phyloP scores from a whole-genome alignment of 441 rosid species.

The Brassica balearica region DNA sequence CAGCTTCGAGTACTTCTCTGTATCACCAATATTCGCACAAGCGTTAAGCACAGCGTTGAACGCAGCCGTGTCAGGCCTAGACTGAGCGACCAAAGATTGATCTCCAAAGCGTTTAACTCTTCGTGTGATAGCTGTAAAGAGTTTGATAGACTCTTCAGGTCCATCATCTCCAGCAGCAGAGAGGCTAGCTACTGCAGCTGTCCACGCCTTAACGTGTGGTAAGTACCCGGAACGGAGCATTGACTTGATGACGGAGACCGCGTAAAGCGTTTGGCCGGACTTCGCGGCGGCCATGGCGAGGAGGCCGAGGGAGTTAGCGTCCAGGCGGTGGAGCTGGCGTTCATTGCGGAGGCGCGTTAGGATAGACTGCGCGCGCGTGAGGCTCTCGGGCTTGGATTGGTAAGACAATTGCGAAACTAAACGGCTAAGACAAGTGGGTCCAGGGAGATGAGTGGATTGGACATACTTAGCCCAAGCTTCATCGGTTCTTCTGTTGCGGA shows the following conservation, averaged over 20 bases:
- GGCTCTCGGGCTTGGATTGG: slow-evolving; percentile 57
- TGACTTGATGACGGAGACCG: slow-evolving; percentile 75
- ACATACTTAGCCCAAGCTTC: slow-evolving; percentile 80
- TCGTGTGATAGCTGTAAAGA: slow-evolving; percentile 62
- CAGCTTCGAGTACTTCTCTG: slow-evolving; percentile 60
- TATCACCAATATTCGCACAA: slow-evolving; percentile 83
- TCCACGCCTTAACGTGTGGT: slow-evolving; percentile 91
- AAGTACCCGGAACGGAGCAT: slow-evolving; percentile 93
- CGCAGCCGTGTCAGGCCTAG: slow-evolving; percentile 84
- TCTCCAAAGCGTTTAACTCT: slow-evolving; percentile 61
- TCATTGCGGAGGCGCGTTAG: slow-evolving; percentile 93
- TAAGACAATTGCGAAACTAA: slow-evolving; percentile 83
- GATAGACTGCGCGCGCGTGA: slow-evolving; percentile 83
- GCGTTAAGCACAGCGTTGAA: slow-evolving; percentile 90
- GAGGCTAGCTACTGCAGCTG: slow-evolving; percentile 79
- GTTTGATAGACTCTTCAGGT: slow-evolving; percentile 64
- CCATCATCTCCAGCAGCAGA: slow-evolving; percentile 72
- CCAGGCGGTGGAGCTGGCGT: slow-evolving; percentile 88
- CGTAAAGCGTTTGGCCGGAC: slow-evolving; percentile 72
- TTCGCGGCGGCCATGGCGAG: slow-evolving; percentile 83
- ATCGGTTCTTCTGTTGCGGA: slow-evolving; percentile 72
- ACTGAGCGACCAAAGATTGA: slow-evolving; percentile 55
- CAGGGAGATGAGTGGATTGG: slow-evolving; percentile 65
- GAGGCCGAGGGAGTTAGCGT: slow-evolving; percentile 91
- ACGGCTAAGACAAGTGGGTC: slow-evolving; percentile 89